phyloP scores from a whole-genome alignment of 306 rosid genomes.

The Casuarina glauca region DNA sequence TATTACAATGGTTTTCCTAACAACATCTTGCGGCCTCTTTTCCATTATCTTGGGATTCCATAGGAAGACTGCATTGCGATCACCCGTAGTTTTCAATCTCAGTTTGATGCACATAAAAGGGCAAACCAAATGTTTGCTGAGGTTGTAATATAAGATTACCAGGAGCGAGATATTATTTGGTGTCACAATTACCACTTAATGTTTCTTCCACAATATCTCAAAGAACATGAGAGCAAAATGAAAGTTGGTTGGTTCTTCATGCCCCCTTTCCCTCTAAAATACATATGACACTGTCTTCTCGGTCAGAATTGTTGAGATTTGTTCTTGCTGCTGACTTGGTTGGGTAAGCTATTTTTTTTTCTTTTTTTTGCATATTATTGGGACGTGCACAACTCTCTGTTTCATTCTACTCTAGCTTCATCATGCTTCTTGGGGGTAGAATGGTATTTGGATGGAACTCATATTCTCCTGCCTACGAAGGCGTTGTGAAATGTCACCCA shows the following conservation, averaged over 20 bases:
- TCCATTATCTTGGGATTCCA: conserved; percentile 94
- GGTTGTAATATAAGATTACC: conserved; percentile 72
- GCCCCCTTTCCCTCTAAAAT: conserved; percentile 99
- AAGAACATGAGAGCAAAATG: conserved; percentile 70
- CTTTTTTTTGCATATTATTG: conserved; percentile 15
- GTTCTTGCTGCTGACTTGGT: conserved; percentile 96
- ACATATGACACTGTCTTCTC: conserved; percentile 87
- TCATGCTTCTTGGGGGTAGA: background rate
- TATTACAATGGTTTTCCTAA: conserved; percentile 95
- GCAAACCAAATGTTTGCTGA: conserved; percentile 97
- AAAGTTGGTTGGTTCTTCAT: conserved; percentile 99
- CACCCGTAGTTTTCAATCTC: conserved; percentile 89
- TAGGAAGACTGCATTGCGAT: conserved; percentile 96
- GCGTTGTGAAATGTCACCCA: background rate
- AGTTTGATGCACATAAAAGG: conserved; percentile 88
- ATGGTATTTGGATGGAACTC: background rate
- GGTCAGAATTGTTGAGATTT: conserved; percentile 79
- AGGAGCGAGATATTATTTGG: conserved; percentile 96
- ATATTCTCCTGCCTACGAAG: background rate
- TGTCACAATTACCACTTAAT: conserved; percentile 96
- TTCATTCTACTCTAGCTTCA: background rate
- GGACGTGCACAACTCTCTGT: background rate
- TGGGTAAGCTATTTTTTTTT: conserved; percentile 64
- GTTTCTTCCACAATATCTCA: conserved; percentile 92
- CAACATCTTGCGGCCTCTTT: conserved; percentile 96